phyloP scores from a whole-genome alignment of 1,284 basidiomycete species.

The Sutorius eximius region DNA sequence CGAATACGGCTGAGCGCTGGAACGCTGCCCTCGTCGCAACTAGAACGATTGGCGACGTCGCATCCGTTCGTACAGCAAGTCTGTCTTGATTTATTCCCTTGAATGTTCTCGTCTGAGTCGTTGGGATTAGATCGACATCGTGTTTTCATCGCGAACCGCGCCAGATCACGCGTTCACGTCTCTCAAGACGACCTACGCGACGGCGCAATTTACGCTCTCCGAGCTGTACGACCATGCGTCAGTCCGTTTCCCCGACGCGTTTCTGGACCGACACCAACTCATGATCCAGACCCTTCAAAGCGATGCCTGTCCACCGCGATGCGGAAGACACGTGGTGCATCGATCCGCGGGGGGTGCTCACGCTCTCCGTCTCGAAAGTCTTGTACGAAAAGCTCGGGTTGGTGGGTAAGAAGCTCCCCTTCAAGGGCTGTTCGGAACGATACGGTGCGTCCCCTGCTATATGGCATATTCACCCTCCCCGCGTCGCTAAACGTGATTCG shows the following conservation, averaged over 20 bases:
- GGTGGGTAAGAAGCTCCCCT: slow-evolving; percentile 50
- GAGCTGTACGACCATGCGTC: slow-evolving; percentile 42
- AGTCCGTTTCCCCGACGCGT: neutral
- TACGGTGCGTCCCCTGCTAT: slow-evolving; percentile 44
- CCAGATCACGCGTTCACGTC: slow-evolving; percentile 40
- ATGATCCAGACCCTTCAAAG: slow-evolving; percentile 35
- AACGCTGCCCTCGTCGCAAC: slow-evolving; percentile 28
- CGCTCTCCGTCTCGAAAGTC: slow-evolving; percentile 51
- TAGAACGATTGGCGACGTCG: slow-evolving; percentile 38
- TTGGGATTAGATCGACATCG: slow-evolving; percentile 50
- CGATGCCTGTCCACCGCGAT: slow-evolving; percentile 36
- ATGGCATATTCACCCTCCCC: neutral
- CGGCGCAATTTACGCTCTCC: slow-evolving; percentile 41
- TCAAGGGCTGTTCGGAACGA: slow-evolving; percentile 45
- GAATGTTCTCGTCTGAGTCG: neutral
- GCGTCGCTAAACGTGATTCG: neutral
- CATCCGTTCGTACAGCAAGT: slow-evolving; percentile 56
- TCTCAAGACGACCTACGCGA: slow-evolving; percentile 44
- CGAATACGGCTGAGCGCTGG: slow-evolving; percentile 31
- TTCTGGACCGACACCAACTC: neutral
- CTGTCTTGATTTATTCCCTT: slow-evolving; percentile 15
- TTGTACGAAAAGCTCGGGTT: slow-evolving; percentile 61
- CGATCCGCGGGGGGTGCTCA: slow-evolving; percentile 56
- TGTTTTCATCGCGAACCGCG: slow-evolving; percentile 44
- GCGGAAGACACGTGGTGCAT: slow-evolving; percentile 63